These are phyloP conservation scores for Sclerotiophoma versabilis DNA, from an alignment of 2,329 filamentous ascomycete genomes.

Conservation along the genomic window DNA sequence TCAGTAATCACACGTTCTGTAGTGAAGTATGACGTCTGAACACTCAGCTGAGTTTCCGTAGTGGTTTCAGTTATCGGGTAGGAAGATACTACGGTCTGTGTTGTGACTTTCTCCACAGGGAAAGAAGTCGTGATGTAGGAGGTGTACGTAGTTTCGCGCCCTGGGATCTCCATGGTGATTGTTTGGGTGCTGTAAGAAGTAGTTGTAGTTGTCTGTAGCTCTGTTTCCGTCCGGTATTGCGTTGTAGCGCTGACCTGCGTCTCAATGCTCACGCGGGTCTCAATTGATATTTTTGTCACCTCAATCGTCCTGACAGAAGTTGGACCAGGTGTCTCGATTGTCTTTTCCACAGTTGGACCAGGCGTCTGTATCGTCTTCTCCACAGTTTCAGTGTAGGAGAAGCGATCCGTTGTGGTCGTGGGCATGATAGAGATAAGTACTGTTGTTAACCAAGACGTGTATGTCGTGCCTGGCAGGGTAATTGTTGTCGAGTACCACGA, in stretches of 20 bases:
- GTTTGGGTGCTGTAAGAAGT: slow-evolving; percentile 3
- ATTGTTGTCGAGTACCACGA: slow-evolving; percentile 2
- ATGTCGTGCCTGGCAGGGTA: background rate
- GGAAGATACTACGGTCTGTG: background rate
- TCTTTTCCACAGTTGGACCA: background rate
- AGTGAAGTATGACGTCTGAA: background rate
- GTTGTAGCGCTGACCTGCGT: slow-evolving; percentile 3
- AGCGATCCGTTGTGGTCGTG: slow-evolving; percentile 2
- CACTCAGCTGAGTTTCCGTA: background rate
- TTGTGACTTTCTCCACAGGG: background rate
- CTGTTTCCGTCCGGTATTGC: background rate
- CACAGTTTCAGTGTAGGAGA: slow-evolving; percentile 2
- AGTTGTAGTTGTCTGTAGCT: background rate
- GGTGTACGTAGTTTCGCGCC: background rate
- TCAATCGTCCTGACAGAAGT: slow-evolving; percentile 4
- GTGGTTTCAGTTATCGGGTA: background rate
- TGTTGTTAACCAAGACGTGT: background rate
- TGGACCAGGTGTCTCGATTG: slow-evolving; percentile 11
- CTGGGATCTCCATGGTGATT: background rate
- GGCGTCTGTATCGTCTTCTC: slow-evolving; percentile 10
- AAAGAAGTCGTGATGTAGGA: background rate
- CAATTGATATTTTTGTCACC: slow-evolving; percentile 5
- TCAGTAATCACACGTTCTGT: slow-evolving; percentile 9
- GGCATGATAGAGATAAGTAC: background rate
- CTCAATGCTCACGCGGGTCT: slow-evolving; percentile 4